Evolutionary conservation across 768 basidiomycete species (phyloP).

Genomic region (Suillus plorans): DNA sequence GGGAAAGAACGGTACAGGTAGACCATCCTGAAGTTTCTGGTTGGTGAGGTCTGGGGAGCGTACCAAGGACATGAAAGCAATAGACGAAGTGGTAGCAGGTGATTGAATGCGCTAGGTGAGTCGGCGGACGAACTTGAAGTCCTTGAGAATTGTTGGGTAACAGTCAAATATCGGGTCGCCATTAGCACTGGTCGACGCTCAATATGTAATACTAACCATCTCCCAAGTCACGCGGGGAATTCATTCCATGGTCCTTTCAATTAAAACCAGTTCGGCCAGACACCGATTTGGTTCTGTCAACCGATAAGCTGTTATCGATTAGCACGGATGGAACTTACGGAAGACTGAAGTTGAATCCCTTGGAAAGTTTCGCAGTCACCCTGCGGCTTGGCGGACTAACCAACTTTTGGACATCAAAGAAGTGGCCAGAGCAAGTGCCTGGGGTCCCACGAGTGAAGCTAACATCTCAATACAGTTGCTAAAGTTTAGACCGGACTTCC

Average conservation of each 20-base stretch:
- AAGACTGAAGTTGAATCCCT: too few species aligned
- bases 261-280: neutral
- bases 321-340: neutral
- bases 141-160: neutral
- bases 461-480: too few species aligned
- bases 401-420: too few species aligned
- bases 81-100: conserved; percentile 10
- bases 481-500: too few species aligned
- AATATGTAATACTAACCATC: neutral
- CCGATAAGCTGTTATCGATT: too few species aligned
- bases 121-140: neutral
- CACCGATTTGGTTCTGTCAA: neutral
- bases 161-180: neutral
- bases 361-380: too few species aligned
- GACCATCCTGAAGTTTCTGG: conserved; percentile 5
- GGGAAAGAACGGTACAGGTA: conserved; percentile 18
- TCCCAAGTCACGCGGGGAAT: neutral
- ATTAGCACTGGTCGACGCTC: neutral
- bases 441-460: neutral
- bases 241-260: neutral
- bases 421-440: too few species aligned
- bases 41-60: conserved; percentile 3
- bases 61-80: conserved; percentile 1
- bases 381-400: too few species aligned
- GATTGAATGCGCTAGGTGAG: conserved; percentile 7